Evolutionary conservation across 495 filamentous ascomycete genomes (phyloP).

Genomic region (Penicillium nucicola): DNA sequence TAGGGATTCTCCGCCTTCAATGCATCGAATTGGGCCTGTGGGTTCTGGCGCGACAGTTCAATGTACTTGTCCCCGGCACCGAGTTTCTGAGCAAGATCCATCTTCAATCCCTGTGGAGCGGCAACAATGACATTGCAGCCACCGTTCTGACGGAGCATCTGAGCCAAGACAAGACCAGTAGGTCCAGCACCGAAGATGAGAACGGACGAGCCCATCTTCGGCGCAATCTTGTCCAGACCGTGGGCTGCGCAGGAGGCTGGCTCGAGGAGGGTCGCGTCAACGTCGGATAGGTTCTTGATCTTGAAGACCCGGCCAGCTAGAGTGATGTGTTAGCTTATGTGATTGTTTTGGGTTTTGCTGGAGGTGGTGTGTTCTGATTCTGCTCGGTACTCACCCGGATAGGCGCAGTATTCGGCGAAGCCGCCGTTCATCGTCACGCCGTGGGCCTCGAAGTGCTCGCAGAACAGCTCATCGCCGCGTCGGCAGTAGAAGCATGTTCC

Average conservation of each 20-base stretch:
- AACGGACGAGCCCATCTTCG: constrained; percentile 64
- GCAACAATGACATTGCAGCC: constrained; percentile 64
- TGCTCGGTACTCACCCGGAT: constrained; percentile 33
- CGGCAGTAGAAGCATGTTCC: constrained; percentile 72
- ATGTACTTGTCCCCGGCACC: constrained; percentile 64
- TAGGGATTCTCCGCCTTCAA: constrained; percentile 65
- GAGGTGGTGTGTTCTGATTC: too few species aligned
- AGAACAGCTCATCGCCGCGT: constrained; percentile 63
- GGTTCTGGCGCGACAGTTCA: constrained; percentile 55
- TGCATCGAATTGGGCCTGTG: constrained; percentile 54
- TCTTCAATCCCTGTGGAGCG: constrained; percentile 64
- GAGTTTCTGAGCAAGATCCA: constrained; percentile 67
- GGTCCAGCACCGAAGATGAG: constrained; percentile 67
- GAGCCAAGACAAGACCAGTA: constrained; percentile 60
- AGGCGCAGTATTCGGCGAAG: constrained; percentile 65
- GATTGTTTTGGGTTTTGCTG: too few species aligned
- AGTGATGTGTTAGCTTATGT: neutral
- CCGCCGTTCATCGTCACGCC: constrained; percentile 65
- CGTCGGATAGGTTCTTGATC: constrained; percentile 65
- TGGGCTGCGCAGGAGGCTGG: constrained; percentile 70
- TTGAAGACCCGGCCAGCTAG: constrained; percentile 62
- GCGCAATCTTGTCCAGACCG: constrained; percentile 69
- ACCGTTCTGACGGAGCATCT: constrained; percentile 61
- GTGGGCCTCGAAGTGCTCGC: constrained; percentile 66
- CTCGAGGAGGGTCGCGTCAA: constrained; percentile 71